A percentile compares a stretch with the other conserved stretches of the same genome.
These are phyloP conservation scores for Cyclotella choctawhatcheeana DNA, from an alignment of 108 stramenopile genomes.

Conservation along the genomic window DNA sequence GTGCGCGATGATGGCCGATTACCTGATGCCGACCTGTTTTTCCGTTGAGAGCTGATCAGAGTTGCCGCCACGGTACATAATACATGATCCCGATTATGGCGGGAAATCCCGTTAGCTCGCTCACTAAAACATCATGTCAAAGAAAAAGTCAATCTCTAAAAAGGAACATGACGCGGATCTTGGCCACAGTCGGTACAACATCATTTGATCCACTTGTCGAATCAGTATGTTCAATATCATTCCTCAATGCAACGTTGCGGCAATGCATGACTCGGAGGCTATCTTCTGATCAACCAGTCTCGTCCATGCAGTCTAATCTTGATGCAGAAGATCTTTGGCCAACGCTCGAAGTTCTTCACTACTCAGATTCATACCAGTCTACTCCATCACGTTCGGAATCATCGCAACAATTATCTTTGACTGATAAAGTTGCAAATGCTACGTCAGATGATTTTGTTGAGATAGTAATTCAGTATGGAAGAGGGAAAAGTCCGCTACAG, in stretches of 20 bases:
- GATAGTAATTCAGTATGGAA: conserved; percentile 82
- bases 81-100: no score
- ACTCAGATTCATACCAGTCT: conserved; percentile 16
- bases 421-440: background rate
- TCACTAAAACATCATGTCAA: no score
- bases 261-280: background rate
- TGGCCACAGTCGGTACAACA: conserved; percentile 97
- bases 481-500: conserved; percentile 54
- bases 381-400: conserved; percentile 17
- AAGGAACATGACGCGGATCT: conserved; percentile 55
- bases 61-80: no score
- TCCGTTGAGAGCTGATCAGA: no score
- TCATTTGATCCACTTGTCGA: conserved; percentile 82
- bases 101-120: no score
- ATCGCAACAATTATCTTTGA: conserved; percentile 9
- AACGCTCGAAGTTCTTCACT: conserved; percentile 10
- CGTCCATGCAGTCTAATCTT: conserved; percentile 24
- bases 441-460: conserved; percentile 12
- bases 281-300: conserved; percentile 8
- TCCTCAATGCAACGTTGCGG: conserved; percentile 60
- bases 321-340: conserved; percentile 3
- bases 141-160: no score
- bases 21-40: no score
- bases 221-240: conserved; percentile 56
- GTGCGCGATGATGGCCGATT: no score